Percentiles rank a stretch among this genome's conserved stretches.
These are phyloP conservation scores for Tremellales sp. DNA, from an alignment of 1,284 basidiomycete genomes.

Conservation along the genomic window DNA sequence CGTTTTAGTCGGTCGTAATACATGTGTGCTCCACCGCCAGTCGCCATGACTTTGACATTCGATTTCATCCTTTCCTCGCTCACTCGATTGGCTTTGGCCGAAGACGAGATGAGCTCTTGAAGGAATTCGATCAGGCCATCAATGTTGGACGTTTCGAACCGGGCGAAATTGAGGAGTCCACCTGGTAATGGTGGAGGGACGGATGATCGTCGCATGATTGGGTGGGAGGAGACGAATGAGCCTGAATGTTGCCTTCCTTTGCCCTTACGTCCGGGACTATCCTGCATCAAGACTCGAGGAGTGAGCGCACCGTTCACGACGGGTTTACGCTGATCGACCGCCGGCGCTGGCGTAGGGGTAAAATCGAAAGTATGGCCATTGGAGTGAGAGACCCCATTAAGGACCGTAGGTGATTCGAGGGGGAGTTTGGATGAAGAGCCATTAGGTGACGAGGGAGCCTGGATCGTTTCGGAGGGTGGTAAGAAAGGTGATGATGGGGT, in stretches of 20 bases:
- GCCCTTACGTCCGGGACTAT: background rate
- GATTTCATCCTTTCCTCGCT: constrained; percentile 84
- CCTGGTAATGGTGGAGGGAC: constrained; percentile 79
- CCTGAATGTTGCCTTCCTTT: background rate
- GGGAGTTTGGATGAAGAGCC: constrained; percentile 25
- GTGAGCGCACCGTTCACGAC: constrained; percentile 70
- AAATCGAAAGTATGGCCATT: constrained; percentile 17
- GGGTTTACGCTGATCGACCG: constrained; percentile 43
- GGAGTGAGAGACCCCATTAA: constrained; percentile 7
- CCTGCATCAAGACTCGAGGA: constrained; percentile 56
- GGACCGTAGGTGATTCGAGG: constrained; percentile 7
- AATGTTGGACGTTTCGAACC: constrained; percentile 92
- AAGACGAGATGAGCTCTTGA: constrained; percentile 77
- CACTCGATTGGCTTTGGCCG: constrained; percentile 83
- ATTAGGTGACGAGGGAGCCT: constrained; percentile 7
- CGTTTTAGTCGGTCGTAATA: constrained; percentile 79
- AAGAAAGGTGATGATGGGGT: constrained; percentile 39
- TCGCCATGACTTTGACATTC: constrained; percentile 95
- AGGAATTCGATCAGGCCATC: constrained; percentile 84
- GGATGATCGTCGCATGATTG: constrained; percentile 63
- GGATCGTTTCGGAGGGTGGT: constrained; percentile 37
- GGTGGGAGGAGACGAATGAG: constrained; percentile 49
- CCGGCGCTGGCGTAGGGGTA: constrained; percentile 43
- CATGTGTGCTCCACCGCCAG: constrained; percentile 93
- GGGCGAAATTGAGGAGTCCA: constrained; percentile 94